Evolutionary conservation across 805 yeast species (phyloP), one percentile per base, ranked within the genome.

Genomic region (Wickerhamiella kurtzmanii): DNA sequence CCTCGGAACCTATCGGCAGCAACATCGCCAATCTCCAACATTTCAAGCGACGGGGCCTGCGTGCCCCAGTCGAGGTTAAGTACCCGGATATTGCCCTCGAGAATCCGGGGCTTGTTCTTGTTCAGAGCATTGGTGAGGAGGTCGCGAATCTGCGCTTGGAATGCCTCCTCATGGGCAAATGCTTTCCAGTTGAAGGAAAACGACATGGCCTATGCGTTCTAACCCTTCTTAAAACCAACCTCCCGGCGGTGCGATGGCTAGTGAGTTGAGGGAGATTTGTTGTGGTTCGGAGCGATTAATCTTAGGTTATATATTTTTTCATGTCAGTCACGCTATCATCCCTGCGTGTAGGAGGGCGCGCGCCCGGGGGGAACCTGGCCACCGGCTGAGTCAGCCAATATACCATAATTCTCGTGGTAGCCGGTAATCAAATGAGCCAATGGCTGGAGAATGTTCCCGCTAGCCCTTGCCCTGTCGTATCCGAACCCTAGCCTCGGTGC

Each of bases 21-120:
- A 32, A 84, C 63, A 59, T 84, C 94, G 3, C 94, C 94, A 53
- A 83, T 80, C 57, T 83, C 94, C 49, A 83, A 66, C 35, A 84
- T 80, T 62, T 83, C 94, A 50, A 83, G 76, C 47, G 71, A 68
- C 1, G 94, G 94, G 1, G 92, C 78, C 22, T 74, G 70, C 42
- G 77, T 71, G 8, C 94, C 94, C 65, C 84, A 79, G 56, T 79
- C 72, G 36, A 83, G 69, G 52, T 81, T 85, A 47, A 76, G 72
- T 43, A 83, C 84, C 36, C 67, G 66, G 51, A 83, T 82, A 43
- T 73, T 74, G 17, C 83, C 80, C 21, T 84, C 83, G 16, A 83
- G 66, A 4, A 83, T 77, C 44, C 74, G 75, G 18, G 66, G 66
- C 47, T 79, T 66, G 54, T 76, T 77, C 21, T 82, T 75, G 58